Evolutionary conservation across 2,329 filamentous ascomycete genomes (phyloP).

Genomic region (Blastomyces parvus): DNA sequence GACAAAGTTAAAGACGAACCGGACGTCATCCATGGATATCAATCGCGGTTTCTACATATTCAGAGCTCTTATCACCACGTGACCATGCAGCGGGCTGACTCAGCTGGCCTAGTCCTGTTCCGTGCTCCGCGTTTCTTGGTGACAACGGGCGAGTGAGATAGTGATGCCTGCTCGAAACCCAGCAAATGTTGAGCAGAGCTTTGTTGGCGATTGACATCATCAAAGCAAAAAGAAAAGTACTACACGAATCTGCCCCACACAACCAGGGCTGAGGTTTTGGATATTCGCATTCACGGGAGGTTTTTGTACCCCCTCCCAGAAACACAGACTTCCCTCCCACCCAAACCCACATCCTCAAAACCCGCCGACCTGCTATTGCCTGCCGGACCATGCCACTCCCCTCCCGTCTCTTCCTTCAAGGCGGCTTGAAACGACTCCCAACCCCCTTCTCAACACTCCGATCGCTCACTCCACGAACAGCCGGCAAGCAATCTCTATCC

Average conservation of each 20-base stretch:
- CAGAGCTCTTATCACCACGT: no score
- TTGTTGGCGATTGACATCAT: background rate
- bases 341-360: background rate
- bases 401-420: background rate
- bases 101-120: no score
- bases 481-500: background rate
- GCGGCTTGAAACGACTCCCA: background rate
- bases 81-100: no score
- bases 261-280: background rate
- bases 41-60: no score
- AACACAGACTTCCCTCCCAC: background rate
- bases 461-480: background rate
- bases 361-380: no score
- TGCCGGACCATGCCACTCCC: slow-evolving; percentile 3
- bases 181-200: background rate
- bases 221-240: background rate
- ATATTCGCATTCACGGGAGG: background rate
- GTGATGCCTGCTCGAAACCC: no score
- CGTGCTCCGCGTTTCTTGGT: no score
- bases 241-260: background rate
- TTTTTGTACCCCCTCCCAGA: background rate
- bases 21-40: no score
- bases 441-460: background rate
- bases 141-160: no score
- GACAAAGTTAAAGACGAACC: no score